Percentiles rank a stretch among this genome's conserved stretches.
These are phyloP conservation scores for Amphirosellinia nigrospora DNA, from an alignment of 495 filamentous ascomycete species.

Conservation along the genomic window DNA sequence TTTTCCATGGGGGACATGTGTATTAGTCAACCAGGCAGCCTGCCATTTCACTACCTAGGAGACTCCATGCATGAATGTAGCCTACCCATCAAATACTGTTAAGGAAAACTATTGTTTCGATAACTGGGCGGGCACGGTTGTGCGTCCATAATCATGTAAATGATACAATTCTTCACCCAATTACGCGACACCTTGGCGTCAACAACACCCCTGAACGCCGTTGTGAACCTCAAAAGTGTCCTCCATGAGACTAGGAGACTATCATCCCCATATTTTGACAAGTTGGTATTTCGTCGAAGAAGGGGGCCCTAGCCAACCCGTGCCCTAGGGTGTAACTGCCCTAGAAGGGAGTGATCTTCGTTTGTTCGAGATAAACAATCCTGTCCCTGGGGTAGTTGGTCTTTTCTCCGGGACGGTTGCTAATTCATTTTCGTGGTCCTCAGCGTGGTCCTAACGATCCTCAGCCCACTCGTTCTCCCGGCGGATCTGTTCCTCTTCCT, in stretches of 20 bases:
- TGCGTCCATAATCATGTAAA: not conserved
- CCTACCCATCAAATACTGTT: not conserved
- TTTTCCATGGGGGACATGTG: not conserved
- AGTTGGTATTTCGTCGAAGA: not conserved
- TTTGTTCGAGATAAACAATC: too few relatives aligned
- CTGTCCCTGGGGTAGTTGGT: too few relatives aligned
- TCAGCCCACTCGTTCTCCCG: conserved; percentile 87
- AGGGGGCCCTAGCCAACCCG: too few relatives aligned
- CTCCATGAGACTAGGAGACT: not conserved
- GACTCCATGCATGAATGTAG: not conserved
- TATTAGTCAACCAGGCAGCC: not conserved
- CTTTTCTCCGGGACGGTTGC: not conserved
- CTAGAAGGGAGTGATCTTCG: too few relatives aligned
- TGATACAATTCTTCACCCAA: not conserved
- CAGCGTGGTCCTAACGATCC: conserved; percentile 55
- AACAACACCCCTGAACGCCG: not conserved
- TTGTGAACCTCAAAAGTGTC: not conserved
- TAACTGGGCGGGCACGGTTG: not conserved
- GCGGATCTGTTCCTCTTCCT: conserved; percentile 83
- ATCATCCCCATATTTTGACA: not conserved
- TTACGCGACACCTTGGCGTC: not conserved
- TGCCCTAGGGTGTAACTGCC: too few relatives aligned
- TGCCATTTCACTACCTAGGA: not conserved
- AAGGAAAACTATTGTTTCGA: not conserved
- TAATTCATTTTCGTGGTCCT: not conserved